A percentile compares a stretch with the other conserved stretches of the same genome.
Evolutionary conservation across 108 stramenopile genomes (phyloP).

Genomic region (Cylindrotheca fusiformis): DNA sequence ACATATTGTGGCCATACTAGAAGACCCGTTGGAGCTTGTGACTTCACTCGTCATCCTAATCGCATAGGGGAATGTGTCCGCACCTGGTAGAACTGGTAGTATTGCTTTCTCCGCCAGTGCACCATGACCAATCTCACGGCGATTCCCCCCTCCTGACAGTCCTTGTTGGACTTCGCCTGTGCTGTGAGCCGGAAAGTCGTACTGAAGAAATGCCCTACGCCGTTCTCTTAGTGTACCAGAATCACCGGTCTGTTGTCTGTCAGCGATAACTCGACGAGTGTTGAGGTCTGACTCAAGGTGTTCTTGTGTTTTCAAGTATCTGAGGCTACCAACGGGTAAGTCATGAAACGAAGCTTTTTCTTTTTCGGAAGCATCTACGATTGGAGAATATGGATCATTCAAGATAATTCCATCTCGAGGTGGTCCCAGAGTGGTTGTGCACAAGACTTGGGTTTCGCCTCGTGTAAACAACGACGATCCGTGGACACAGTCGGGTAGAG

Average conservation of each 20-base stretch:
- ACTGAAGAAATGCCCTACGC: conserved; percentile 69
- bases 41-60: conserved; percentile 85
- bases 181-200: conserved; percentile 86
- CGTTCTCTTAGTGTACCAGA: conserved; percentile 58
- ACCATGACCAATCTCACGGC: conserved; percentile 66
- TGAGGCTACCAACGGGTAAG: conserved; percentile 55
- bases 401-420: conserved; percentile 55
- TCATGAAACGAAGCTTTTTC: conserved; percentile 9
- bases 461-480: conserved; percentile 81
- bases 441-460: conserved; percentile 86
- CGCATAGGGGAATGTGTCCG: conserved; percentile 80
- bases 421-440: conserved; percentile 69
- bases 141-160: conserved; percentile 41
- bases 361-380: background rate
- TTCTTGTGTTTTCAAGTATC: conserved; percentile 55
- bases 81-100: conserved; percentile 68
- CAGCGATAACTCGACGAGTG: conserved; percentile 49
- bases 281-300: conserved; percentile 61
- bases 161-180: conserved; percentile 54
- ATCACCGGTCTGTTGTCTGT: conserved; percentile 61
- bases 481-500: conserved; percentile 56
- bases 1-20: conserved; percentile 39
- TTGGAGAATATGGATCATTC: conserved; percentile 37
- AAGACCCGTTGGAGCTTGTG: conserved; percentile 55
- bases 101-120: conserved; percentile 91